Evolutionary conservation across 805 yeast genomes (phyloP), one percentile per base, ranked within the genome.

Genomic region (Wickerhamomyces chambardii): DNA sequence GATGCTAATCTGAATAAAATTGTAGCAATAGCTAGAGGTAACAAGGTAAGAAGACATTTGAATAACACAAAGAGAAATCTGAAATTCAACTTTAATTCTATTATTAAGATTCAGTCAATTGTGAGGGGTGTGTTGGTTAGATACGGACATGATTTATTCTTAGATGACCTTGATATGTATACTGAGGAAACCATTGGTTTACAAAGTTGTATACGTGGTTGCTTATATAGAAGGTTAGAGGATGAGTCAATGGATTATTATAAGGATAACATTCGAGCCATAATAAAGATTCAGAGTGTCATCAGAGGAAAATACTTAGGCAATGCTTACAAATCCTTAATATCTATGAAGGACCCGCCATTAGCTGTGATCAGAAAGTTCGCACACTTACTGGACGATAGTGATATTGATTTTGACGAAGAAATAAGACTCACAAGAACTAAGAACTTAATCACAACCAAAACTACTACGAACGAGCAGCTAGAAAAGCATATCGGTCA

Each of bases 401-500:
- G 73, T 40, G 84, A 80, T 35, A 64, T 68, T 12, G 95, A 85
- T 48, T 78, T 78, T 51, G 83, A 77, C 34, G 80, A 82, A 40
- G 95, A 86, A 45, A 65, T 81, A 41, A 73, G 69, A 36, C 59
- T 87, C 29, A 84, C 84, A 32, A 73, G 70, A 35, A 55, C 72
- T 37, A 78, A 84, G 48, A 86, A 84, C 36, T 60, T 68, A 24
- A 81, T 90, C 27, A 72, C 79, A 33, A 78, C 75, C 27, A 78
- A 73, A 38, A 81, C 89, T n/a, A 68, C 71, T 38, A 64, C 66
- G 17, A 85, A 84, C 47, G 90, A 79, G 43, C 72, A 68, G 26
- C 60, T 85, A 46, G 95, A 89, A 56, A 70, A 70, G 34, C 79
- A 77, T 39, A 74, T 89, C 38, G 81, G 82, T 40, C 80, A 82